Conservation (phyloP, 2,329 filamentous ascomycete genomes). For the Neonectria punicea region DNA sequence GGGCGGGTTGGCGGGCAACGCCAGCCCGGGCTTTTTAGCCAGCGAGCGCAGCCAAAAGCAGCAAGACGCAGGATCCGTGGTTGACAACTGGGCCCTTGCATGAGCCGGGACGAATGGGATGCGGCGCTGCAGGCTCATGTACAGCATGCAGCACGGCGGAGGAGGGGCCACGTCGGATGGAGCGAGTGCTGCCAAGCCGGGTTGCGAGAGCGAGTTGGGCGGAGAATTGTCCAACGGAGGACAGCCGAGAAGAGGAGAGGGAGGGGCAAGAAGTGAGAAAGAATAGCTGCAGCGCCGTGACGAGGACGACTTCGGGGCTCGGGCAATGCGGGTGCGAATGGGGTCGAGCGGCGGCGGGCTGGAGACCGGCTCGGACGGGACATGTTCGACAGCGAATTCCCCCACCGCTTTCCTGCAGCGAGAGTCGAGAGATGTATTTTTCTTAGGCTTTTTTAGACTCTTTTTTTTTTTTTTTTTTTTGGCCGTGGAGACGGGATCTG, state of each 20-base stretch:
- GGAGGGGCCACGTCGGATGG: constrained; percentile 9
- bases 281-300: not conserved
- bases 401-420: not conserved
- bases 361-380: not conserved
- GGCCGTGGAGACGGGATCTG: not conserved
- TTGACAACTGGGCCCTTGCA: constrained; percentile 30
- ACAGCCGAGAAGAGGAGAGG: not conserved
- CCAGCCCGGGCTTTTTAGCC: not conserved
- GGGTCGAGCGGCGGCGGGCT: not conserved
- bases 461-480: not conserved
- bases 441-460: too few relatives aligned
- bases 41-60: constrained; percentile 19
- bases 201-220: constrained; percentile 10
- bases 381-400: not conserved
- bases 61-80: constrained; percentile 11
- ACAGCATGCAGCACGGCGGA: constrained; percentile 21
- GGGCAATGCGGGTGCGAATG: constrained; percentile 3
- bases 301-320: not conserved
- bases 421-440: too few relatives aligned
- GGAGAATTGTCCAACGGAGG: constrained; percentile 5
- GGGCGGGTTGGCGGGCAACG: not conserved
- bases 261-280: not conserved
- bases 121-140: constrained; percentile 33
- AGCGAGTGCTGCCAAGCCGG: constrained; percentile 11
- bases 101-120: constrained; percentile 31